Evolutionary conservation across 179 eudicot species (phyloP).

Genomic region (Silene noctiflora): DNA sequence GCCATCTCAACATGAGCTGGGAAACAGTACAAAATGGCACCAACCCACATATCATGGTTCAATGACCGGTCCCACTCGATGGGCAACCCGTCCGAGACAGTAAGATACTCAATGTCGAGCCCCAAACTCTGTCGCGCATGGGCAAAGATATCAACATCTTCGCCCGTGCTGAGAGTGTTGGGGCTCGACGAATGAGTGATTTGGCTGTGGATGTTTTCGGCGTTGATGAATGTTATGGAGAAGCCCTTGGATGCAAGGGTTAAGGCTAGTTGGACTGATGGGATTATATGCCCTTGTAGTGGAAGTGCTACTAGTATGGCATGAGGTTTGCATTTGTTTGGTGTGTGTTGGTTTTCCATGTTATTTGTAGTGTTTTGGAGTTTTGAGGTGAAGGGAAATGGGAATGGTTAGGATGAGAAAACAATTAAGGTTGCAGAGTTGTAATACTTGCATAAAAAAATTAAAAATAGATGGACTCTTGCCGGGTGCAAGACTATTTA

Average conservation of each 20-base stretch:
- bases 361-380: background rate
- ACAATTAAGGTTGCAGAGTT: too few species aligned
- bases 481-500: too few species aligned
- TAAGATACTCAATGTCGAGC: slow-evolving; percentile 54
- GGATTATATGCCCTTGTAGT: slow-evolving; percentile 72
- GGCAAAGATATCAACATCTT: background rate
- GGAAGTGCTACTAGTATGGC: slow-evolving; percentile 56
- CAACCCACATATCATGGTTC: slow-evolving; percentile 37
- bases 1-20: slow-evolving; percentile 43
- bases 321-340: slow-evolving; percentile 28
- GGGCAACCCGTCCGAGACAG: slow-evolving; percentile 35
- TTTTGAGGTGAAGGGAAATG: too few species aligned
- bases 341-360: background rate
- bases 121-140: slow-evolving; percentile 13
- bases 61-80: slow-evolving; percentile 34
- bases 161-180: background rate
- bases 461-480: too few species aligned
- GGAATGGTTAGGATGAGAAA: background rate
- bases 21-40: slow-evolving; percentile 34
- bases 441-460: too few species aligned
- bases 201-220: slow-evolving; percentile 49
- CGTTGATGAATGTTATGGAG: slow-evolving; percentile 66
- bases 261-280: slow-evolving; percentile 52
- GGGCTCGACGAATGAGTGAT: slow-evolving; percentile 28
- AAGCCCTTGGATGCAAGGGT: slow-evolving; percentile 63